These are phyloP conservation scores for Aspergillus transmontanensis DNA, from an alignment of 2,329 filamentous ascomycete species.

Conservation along the genomic window DNA sequence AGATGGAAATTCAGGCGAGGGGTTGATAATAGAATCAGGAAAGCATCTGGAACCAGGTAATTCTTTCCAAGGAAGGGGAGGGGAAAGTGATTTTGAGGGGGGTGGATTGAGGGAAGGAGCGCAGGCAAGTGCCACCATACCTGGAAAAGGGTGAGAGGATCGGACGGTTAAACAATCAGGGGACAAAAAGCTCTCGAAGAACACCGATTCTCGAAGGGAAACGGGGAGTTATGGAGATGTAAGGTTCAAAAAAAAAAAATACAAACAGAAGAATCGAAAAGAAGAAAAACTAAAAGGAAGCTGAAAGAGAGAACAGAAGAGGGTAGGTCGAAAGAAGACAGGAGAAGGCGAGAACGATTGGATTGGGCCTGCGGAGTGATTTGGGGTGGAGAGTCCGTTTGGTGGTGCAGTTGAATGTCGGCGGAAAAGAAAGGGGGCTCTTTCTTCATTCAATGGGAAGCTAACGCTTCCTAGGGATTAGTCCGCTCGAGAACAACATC, in stretches of 20 bases:
- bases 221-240: conserved; percentile 12
- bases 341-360: conserved; percentile 24
- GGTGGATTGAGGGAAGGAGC: conserved; percentile 1
- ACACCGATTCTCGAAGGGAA: conserved; percentile 7
- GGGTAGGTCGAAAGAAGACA: conserved; percentile 19
- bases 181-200: conserved; percentile 10
- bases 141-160: conserved; percentile 18
- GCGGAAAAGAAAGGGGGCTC: conserved; percentile 36
- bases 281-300: conserved; percentile 21
- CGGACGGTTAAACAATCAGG: conserved; percentile 10
- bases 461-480: conserved; percentile 14
- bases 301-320: conserved; percentile 30
- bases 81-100: conserved; percentile 1
- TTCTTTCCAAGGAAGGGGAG: conserved; percentile 13
- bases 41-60: conserved; percentile 8
- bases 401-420: conserved; percentile 27
- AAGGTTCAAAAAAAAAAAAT: conserved; percentile 16
- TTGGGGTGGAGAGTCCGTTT: conserved; percentile 21
- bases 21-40: conserved; percentile 9
- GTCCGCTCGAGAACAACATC: not conserved
- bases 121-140: conserved; percentile 15
- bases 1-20: conserved; percentile 15
- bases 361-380: conserved; percentile 27
- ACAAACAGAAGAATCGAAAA: conserved; percentile 15
- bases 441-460: conserved; percentile 6